These are phyloP conservation scores for Eutrema heterophyllum DNA, from an alignment of 345 rosid genomes.

Conservation along the genomic window DNA sequence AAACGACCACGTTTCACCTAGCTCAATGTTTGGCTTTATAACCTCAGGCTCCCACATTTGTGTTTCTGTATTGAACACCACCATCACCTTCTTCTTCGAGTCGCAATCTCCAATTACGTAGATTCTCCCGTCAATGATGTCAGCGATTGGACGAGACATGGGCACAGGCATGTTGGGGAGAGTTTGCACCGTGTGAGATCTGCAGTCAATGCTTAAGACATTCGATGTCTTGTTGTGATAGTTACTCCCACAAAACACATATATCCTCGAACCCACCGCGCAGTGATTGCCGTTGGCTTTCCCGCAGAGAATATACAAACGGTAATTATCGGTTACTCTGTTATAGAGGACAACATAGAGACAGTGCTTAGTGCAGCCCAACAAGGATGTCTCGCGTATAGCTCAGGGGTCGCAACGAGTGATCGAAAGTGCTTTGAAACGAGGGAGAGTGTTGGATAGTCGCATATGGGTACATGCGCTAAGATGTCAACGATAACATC, in stretches of 20 bases:
- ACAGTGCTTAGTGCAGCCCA: not conserved
- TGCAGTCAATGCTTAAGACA: too few species aligned
- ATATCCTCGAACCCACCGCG: too few species aligned
- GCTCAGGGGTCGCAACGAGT: not conserved
- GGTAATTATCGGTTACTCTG: not conserved
- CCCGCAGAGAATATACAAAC: not conserved
- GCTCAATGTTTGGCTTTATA: too few species aligned
- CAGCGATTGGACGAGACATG: too few species aligned
- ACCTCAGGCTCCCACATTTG: not conserved
- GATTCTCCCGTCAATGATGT: too few species aligned
- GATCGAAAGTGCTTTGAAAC: not conserved
- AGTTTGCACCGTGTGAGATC: too few species aligned
- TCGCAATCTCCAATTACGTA: too few species aligned
- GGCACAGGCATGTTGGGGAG: too few species aligned
- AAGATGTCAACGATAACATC: not conserved
- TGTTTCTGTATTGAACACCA: not conserved
- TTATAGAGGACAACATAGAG: not conserved
- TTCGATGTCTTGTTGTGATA: too few species aligned
- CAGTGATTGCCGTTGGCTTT: too few species aligned
- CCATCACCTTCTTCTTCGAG: not conserved
- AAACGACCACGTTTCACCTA: too few species aligned
- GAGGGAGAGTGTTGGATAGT: not conserved
- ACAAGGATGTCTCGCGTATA: not conserved
- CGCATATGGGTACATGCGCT: not conserved
- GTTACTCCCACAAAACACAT: too few species aligned